Base-by-base conservation (phyloP, 1,284 basidiomycete species). In the Salmacisia buchloeana region DNA sequence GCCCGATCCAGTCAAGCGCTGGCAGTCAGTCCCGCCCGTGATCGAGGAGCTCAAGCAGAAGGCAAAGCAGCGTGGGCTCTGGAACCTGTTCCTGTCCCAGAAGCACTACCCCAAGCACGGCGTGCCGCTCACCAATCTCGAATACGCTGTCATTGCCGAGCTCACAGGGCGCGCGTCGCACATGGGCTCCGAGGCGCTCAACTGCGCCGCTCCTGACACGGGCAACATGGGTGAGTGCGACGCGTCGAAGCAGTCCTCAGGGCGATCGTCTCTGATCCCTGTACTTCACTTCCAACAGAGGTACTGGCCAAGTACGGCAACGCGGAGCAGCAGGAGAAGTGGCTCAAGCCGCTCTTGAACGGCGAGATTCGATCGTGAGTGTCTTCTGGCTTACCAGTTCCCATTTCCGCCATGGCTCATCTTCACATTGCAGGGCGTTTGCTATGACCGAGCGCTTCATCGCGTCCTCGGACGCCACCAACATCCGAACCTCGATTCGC, bases 141-240 rank as follows among this genome's bases (percentile, higher is more conserved):
- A 97, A 89, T 98, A 98, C 81, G 92, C 90, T 56, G 89, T 97
- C 43, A 94, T 97, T 87, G 93, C 93, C 43, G 94, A 98, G 82
- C 82, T 97, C 65, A 86, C 96, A 71, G 94, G 94, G 12, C 86
- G 92, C 67, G 87, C 85, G 39, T 87, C 88, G 4, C 88, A 88
- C 72, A 83, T 93, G 58, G 89, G 88, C n/a, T 86, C 92, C 34
- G 89, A 96, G 82, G 85, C 85, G 27, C 87, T 90, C 67, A 97
- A 97, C 78, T 97, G 93, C 81, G 87, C 92, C 41, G 93, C 93
- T 4, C 93, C 93, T 25, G 93, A 97, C 81, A 97, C 94, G 2
- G 93, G 93, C 10, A 76, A 76, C 71, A 76, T 76, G 75, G 66
- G 64, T 63, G 66, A 38, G 64, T 62, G 10, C 27, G 21, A 9